Evolutionary conservation across 176 grass and related monocot genomes (phyloP), one percentile per base, ranked within the genome.

Genomic region (Juncus effusus): DNA sequence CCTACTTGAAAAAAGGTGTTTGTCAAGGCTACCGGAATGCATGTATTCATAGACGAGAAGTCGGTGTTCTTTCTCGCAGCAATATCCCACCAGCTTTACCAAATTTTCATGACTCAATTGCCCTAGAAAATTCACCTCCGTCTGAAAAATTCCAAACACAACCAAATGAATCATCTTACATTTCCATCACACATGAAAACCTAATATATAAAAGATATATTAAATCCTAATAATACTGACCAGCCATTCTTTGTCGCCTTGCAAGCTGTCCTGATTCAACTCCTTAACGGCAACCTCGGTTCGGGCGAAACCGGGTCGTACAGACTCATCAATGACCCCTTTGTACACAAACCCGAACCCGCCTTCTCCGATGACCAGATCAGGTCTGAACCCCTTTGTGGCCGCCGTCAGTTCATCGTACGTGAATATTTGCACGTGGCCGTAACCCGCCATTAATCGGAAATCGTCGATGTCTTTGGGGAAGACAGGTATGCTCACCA

Each of bases 231-330:
- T 19, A 36, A 8, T 40, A 69, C 76, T 57, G 28, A 91, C 89
- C 85, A 93, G 72, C 89, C 89, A 94, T 72, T 94, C 89, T 60
- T 83, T 82, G 76, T 94, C 89, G 1, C 89, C 89, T 65, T 94
- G 89, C 38, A 80, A 81, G n/a, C 89, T 80, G 3, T 78, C 79
- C 0, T 60, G 76, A 62, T 94, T 94, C 70, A 94, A 83, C 62
- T 75, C 38, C 85, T 94, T 88, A 36, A 94, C 84, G 45, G 89
- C 85, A 36, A 94, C 85, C 12, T 54, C 51, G 6, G 65, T 65
- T 28, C 40, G 7, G 14, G 61, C n/a, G 64, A 41, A 73, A 3
- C 83, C 74, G 44, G 78, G 42, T 6, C 54, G 11, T 13, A 54
- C 60, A 1, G 10, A 13, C 1, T 67, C 85, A 58, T 60, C 85